Conservation (phyloP, 768 basidiomycete genomes). For the Cyclocybe aegerita region DNA sequence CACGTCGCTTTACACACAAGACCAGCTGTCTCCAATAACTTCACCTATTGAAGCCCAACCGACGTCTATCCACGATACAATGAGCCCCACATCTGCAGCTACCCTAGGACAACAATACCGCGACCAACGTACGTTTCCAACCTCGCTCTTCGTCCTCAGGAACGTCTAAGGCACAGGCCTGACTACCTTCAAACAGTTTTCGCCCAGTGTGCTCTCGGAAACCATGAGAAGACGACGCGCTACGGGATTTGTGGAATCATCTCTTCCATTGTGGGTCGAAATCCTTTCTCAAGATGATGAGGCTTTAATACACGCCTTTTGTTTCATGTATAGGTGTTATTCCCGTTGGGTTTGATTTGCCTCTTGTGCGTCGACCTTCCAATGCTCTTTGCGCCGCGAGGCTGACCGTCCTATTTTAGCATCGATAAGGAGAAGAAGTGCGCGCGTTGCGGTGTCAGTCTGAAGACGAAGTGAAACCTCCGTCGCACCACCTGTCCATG, state of each 20-base stretch:
- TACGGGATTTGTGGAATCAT: conserved; percentile 25
- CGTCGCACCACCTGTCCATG: no score
- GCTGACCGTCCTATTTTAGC: not conserved
- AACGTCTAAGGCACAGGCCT: not conserved
- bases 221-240: conserved; percentile 19
- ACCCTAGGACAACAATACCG: conserved; percentile 5
- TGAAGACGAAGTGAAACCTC: not conserved
- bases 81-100: not conserved
- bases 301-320: not conserved
- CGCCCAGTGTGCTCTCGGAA: conserved; percentile 19
- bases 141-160: not conserved
- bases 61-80: not conserved
- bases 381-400: not conserved
- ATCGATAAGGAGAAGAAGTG: conserved; percentile 11
- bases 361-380: conserved; percentile 13
- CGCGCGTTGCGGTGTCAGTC: conserved; percentile 9
- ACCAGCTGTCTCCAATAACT: no score
- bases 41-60: not conserved
- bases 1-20: no score
- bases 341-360: conserved; percentile 23
- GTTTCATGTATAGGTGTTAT: conserved; percentile 12
- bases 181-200: conserved; percentile 7
- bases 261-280: conserved; percentile 22
- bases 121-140: conserved; percentile 5
- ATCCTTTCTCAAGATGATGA: not conserved